Evolutionary conservation across 257 asterid genomes (phyloP).

Genomic region (Solanum habrochaites): DNA sequence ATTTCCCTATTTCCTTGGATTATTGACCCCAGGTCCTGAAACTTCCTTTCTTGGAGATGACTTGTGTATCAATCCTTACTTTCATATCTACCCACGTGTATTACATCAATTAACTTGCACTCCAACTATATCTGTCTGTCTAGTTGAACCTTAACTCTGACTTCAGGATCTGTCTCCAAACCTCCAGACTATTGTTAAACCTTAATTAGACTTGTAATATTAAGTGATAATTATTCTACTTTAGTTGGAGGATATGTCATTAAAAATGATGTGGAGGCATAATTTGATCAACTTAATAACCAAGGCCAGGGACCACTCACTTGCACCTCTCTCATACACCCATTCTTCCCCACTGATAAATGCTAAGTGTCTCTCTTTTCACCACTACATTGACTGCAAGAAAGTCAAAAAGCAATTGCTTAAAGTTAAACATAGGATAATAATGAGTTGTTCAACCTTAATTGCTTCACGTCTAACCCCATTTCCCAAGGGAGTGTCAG

Average conservation of each 20-base stretch:
- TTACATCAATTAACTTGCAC: not conserved
- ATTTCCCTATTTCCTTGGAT: not conserved
- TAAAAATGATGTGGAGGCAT: not conserved
- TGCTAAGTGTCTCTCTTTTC: not conserved
- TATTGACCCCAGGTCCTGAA: not conserved
- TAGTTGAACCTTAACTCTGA: not conserved
- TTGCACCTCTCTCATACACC: not conserved
- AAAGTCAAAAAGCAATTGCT: not conserved
- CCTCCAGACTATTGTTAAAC: not conserved
- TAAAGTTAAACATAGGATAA: not conserved
- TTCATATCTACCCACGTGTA: not conserved
- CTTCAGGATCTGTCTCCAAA: not conserved
- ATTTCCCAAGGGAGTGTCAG: not conserved
- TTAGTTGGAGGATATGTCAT: not conserved
- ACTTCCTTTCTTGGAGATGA: not conserved
- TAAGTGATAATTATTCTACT: not conserved
- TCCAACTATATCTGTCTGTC: not conserved
- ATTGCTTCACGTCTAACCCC: not conserved
- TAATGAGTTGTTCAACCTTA: not conserved
- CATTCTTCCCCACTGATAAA: not conserved
- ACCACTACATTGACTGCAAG: not conserved
- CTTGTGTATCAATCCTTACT: not conserved
- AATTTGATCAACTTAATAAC: not conserved
- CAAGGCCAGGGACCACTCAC: not conserved
- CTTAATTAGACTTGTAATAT: not conserved